A percentile compares a stretch with the other conserved stretches of the same genome.
Conservation (phyloP, 345 rosid genomes). For the Populus alba region DNA sequence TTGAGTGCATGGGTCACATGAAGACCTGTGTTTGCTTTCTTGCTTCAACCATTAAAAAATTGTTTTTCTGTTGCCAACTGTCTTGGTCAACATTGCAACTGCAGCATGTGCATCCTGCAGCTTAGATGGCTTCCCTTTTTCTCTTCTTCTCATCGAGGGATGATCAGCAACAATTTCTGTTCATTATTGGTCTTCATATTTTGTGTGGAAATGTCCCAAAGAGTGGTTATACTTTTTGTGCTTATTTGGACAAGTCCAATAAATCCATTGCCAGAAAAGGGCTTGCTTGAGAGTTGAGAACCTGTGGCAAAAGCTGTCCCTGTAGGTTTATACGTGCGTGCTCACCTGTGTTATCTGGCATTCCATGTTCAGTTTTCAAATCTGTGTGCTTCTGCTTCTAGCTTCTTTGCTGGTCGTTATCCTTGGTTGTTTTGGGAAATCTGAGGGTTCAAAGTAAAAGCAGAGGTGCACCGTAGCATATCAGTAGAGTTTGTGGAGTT, state of each 20-base stretch:
- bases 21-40: not conserved
- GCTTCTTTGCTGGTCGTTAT: not conserved
- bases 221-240: not conserved
- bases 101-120: too few relatives aligned
- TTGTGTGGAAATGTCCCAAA: not conserved
- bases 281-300: too few relatives aligned
- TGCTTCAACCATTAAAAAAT: not conserved
- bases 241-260: not conserved
- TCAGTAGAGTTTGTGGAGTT: too few relatives aligned
- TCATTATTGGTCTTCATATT: not conserved
- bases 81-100: not conserved
- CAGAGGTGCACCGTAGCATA: too few relatives aligned
- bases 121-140: too few relatives aligned
- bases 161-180: not conserved
- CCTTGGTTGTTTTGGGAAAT: not conserved
- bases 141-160: not conserved
- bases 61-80: not conserved
- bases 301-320: too few relatives aligned
- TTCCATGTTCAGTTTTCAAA: not conserved
- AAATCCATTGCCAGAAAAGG: too few relatives aligned
- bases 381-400: not conserved
- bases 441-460: too few relatives aligned
- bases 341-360: too few relatives aligned
- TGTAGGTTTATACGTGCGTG: too few relatives aligned
- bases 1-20: not conserved